phyloP scores from a whole-genome alignment of 164 flowering plant genomes.

The Umbilicus rupestris region DNA sequence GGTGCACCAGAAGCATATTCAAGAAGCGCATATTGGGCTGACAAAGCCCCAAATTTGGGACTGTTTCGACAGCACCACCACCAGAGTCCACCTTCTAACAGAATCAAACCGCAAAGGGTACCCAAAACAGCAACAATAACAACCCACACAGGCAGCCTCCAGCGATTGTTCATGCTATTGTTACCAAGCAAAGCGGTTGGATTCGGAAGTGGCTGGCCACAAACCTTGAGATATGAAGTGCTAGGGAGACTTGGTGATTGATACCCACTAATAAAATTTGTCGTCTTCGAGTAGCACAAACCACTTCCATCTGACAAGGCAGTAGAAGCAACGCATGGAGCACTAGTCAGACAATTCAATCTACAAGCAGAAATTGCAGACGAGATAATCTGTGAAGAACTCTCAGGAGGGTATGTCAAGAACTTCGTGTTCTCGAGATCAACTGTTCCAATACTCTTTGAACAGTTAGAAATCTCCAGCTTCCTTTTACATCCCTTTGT shows the following conservation, averaged over 20 bases:
- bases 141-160: slow-evolving; percentile 28
- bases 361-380: slow-evolving; percentile 44
- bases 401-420: slow-evolving; percentile 56
- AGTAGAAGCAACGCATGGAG: slow-evolving; percentile 56
- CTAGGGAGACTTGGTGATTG: slow-evolving; percentile 58
- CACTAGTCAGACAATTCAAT: slow-evolving; percentile 41
- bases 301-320: slow-evolving; percentile 66
- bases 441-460: slow-evolving; percentile 40
- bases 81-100: slow-evolving; percentile 43
- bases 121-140: slow-evolving; percentile 31
- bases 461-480: slow-evolving; percentile 44
- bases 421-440: slow-evolving; percentile 42
- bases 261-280: slow-evolving; percentile 52
- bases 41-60: slow-evolving; percentile 29
- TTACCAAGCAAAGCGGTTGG: slow-evolving; percentile 15
- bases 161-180: not conserved
- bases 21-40: slow-evolving; percentile 54
- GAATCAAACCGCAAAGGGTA: slow-evolving; percentile 26
- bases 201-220: slow-evolving; percentile 39
- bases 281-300: slow-evolving; percentile 39
- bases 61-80: slow-evolving; percentile 47
- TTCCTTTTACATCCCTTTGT: slow-evolving; percentile 73
- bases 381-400: slow-evolving; percentile 25
- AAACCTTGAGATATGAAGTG: slow-evolving; percentile 68
- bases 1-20: slow-evolving; percentile 79